A percentile compares a stretch with the other conserved stretches of the same genome.
phyloP scores from a whole-genome alignment of 345 rosid species.

The Eucalyptus curtisii region DNA sequence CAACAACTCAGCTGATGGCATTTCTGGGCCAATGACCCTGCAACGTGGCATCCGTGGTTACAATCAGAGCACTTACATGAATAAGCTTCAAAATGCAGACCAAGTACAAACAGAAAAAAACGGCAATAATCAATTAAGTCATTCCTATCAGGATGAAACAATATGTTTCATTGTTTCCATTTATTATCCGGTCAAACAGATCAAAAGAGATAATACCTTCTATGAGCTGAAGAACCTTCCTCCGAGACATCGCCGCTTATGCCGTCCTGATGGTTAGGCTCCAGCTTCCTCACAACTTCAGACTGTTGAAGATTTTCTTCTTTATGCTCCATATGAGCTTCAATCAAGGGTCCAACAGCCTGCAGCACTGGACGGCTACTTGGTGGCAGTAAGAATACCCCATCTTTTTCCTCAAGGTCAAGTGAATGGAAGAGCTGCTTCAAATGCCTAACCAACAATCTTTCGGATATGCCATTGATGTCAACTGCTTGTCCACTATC shows the following conservation, averaged over 20 bases:
- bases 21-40: slow-evolving; percentile 86
- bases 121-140: background rate
- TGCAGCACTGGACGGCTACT: slow-evolving; percentile 40
- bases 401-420: slow-evolving; percentile 54
- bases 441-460: slow-evolving; percentile 40
- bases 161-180: background rate
- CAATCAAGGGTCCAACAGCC: slow-evolving; percentile 48
- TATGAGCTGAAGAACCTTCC: slow-evolving; percentile 46
- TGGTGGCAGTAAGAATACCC: slow-evolving; percentile 50
- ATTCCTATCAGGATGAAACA: background rate
- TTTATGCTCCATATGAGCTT: slow-evolving; percentile 15
- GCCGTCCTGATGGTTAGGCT: background rate
- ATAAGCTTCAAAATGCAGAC: background rate
- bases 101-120: background rate
- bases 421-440: slow-evolving; percentile 62
- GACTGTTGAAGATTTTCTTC: slow-evolving; percentile 11
- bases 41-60: background rate
- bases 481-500: slow-evolving; percentile 95
- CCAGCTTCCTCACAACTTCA: slow-evolving; percentile 8
- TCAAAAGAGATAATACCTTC: slow-evolving; percentile 27
- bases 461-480: slow-evolving; percentile 71
- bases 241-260: slow-evolving; percentile 9
- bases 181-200: background rate
- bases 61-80: background rate
- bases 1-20: slow-evolving; percentile 89